phyloP scores from a whole-genome alignment of 78 protist genomes.

The Polysphondylium violaceum region DNA sequence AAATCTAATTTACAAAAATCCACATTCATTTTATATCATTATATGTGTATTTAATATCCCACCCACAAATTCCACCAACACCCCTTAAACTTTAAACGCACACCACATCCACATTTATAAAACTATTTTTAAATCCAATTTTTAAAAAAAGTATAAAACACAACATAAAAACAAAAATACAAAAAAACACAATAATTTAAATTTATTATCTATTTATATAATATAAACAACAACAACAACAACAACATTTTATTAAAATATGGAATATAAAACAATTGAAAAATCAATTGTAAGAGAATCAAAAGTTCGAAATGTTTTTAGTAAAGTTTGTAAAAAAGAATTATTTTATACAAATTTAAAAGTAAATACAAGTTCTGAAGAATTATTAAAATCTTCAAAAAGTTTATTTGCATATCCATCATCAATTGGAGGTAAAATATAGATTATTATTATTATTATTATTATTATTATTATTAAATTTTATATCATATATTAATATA shows the following conservation, averaged over 20 bases:
- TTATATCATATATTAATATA: not conserved
- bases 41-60: too few species aligned
- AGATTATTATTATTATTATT: not conserved
- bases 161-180: conserved; percentile 6
- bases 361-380: conserved; percentile 50
- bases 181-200: not conserved
- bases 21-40: too few species aligned
- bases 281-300: conserved; percentile 72
- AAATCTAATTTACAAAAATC: too few species aligned
- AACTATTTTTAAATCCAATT: not conserved
- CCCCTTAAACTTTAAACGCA: not conserved
- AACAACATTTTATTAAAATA: not conserved
- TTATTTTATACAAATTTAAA: conserved; percentile 70
- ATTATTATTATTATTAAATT: not conserved
- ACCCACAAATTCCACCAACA: too few species aligned
- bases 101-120: not conserved
- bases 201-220: not conserved
- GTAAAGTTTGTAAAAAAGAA: conserved; percentile 73
- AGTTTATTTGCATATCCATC: conserved; percentile 72
- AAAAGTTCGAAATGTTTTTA: conserved; percentile 70
- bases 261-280: conserved; percentile 69
- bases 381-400: conserved; percentile 63
- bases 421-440: conserved; percentile 43
- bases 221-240: not conserved
- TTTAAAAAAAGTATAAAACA: too few species aligned